These are phyloP conservation scores for Pythium myriotylum DNA, from an alignment of 352 stramenopile species.

Conservation along the genomic window DNA sequence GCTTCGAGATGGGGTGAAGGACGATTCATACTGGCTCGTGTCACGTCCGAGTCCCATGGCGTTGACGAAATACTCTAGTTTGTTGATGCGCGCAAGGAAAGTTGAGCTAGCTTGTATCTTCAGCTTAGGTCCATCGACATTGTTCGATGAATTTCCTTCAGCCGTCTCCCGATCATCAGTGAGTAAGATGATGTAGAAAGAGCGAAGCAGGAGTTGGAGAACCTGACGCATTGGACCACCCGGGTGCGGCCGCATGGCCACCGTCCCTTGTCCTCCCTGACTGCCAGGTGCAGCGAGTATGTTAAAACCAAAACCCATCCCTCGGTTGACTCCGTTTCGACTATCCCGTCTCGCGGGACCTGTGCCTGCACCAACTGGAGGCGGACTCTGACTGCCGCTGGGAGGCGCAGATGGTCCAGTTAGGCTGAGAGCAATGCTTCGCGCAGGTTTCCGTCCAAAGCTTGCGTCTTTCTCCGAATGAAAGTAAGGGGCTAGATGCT, in stretches of 20 bases:
- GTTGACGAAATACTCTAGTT: slow-evolving; percentile 87
- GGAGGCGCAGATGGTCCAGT: slow-evolving; percentile 20
- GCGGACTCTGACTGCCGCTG: slow-evolving; percentile 49
- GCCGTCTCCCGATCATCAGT: slow-evolving; percentile 42
- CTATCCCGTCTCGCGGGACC: slow-evolving; percentile 11
- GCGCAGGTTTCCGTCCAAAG: slow-evolving; percentile 63
- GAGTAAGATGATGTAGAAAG: slow-evolving; percentile 72
- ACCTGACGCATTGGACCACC: slow-evolving; percentile 84
- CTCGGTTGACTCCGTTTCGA: slow-evolving; percentile 29
- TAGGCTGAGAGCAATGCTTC: slow-evolving; percentile 35
- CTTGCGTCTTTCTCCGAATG: slow-evolving; percentile 75
- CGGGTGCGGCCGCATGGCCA: slow-evolving; percentile 69
- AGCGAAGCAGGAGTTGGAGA: slow-evolving; percentile 70
- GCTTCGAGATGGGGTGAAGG: slow-evolving; percentile 60
- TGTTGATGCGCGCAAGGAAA: slow-evolving; percentile 79
- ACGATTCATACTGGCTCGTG: slow-evolving; percentile 70
- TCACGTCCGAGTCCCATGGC: slow-evolving; percentile 75
- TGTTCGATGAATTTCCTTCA: slow-evolving; percentile 25
- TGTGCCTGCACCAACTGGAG: slow-evolving; percentile 26
- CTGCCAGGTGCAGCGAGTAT: slow-evolving; percentile 36
- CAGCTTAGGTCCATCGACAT: not conserved
- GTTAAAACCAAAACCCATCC: slow-evolving; percentile 60
- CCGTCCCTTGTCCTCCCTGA: slow-evolving; percentile 32
- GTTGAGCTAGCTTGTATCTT: slow-evolving; percentile 37
- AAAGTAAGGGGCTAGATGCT: slow-evolving; percentile 77